Base-by-base conservation (phyloP, 257 asterid genomes). In the Salvia hispanica region DNA sequence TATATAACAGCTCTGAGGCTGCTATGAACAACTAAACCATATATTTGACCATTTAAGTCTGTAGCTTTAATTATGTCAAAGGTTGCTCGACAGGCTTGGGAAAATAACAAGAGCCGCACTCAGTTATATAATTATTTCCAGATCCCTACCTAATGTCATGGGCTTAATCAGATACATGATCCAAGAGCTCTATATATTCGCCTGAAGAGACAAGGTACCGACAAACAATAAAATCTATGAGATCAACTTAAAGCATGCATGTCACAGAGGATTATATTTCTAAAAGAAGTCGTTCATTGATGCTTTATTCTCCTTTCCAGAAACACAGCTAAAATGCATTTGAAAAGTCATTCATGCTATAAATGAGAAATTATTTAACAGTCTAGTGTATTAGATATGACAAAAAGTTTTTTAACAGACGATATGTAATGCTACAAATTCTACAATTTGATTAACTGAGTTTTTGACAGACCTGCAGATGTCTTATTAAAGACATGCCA, bases 401-500 rank as follows among this genome's bases (percentile, higher is more conserved):
- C 60, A 9, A 2, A 61, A 42, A 6, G 47, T 69, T 59, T 60
- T 60, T 42, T 45, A 62, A 3, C 3, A 6, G 9, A n/a, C 2
- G 43, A 62, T 40, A 45, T 43, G 50, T 46, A 34, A 45, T 15
- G 25, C 63, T 54, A 67, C 18, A 42, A 31, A 25, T 2, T 25
- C 31, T 1, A 25, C 31, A 25, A 25, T 25, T 25, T 25, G 3
- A 1, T 25, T 25, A 25, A 25, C 31, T 25, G 3, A 25, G 37
- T 39, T 57, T 67, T n/a, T 55, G 54, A 57, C 58, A 2, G 52
- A 93, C 99, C 96, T 93, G 97, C 65, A 93, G 77, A 77, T 93
- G 97, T 58, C 97, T 89, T 59, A 90, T 75, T 71, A 93, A 74
- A 11, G 99, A 78, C 94, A 86, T 90, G 79, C 89, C 88, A 66